Conservation (phyloP, 345 rosid genomes). For the Arabis hirsuta region DNA sequence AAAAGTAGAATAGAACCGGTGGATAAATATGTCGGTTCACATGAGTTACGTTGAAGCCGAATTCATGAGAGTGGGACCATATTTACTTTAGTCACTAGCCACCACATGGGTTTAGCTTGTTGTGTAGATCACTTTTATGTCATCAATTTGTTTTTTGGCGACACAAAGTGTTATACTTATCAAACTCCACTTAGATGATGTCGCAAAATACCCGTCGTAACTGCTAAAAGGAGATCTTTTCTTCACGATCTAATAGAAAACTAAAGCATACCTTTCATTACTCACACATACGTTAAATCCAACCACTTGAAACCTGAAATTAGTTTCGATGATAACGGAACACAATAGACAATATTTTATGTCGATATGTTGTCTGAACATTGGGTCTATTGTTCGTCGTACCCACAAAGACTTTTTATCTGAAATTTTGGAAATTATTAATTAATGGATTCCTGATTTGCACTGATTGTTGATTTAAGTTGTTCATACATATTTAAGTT, state of each 20-base stretch:
- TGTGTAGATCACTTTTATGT: slow-evolving; percentile 12
- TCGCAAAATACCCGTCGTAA: neutral
- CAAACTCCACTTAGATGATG: neutral
- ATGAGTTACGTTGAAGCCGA: slow-evolving; percentile 35
- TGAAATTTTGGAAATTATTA: neutral
- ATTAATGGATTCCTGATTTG: too few relatives aligned
- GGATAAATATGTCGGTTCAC: slow-evolving; percentile 21
- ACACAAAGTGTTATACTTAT: slow-evolving; percentile 1
- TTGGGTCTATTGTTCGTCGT: neutral
- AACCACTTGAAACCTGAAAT: neutral
- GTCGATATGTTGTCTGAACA: neutral
- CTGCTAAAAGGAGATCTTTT: neutral
- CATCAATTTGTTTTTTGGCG: slow-evolving; percentile 17
- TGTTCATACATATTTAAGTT: neutral
- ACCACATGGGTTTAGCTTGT: slow-evolving; percentile 26
- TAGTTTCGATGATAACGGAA: neutral
- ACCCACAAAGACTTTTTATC: neutral
- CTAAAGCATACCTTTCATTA: neutral
- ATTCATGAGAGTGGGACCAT: slow-evolving; percentile 20
- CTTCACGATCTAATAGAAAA: too few relatives aligned
- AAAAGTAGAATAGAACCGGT: neutral
- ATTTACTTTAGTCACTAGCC: slow-evolving; percentile 24
- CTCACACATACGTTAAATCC: neutral
- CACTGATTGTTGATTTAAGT: neutral
- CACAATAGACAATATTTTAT: neutral